Conservation (phyloP, 306 rosid genomes). For the Argentina anserina region DNA sequence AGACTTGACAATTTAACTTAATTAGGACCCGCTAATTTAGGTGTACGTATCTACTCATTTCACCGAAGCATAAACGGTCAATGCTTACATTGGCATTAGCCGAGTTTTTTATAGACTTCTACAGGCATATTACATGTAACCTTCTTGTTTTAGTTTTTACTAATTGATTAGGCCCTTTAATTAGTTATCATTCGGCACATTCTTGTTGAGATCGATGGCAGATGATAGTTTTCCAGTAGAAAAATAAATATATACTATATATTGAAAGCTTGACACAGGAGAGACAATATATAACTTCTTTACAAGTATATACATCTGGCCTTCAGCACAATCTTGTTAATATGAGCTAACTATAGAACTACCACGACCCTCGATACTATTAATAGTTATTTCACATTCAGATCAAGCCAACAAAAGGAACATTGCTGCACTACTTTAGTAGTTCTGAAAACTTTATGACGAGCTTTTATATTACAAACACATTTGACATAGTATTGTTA, state of each 20-base stretch:
- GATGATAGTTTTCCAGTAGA: background rate
- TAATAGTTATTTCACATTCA: background rate
- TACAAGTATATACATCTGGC: background rate
- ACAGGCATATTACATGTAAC: no score
- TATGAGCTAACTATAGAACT: background rate
- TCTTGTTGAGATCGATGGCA: background rate
- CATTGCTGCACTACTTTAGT: background rate
- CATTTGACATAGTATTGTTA: background rate
- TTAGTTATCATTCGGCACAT: background rate
- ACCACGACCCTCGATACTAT: background rate
- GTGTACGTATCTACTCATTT: background rate
- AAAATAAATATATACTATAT: background rate
- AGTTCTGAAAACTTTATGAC: background rate
- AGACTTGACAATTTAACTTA: background rate
- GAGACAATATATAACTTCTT: background rate
- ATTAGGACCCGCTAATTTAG: background rate
- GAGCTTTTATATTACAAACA: background rate
- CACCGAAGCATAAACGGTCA: no score
- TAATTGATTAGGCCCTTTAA: background rate
- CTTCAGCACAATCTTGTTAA: no score
- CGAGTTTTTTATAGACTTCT: no score
- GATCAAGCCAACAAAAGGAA: background rate
- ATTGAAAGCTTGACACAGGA: background rate
- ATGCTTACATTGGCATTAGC: no score
- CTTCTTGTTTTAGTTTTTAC: background rate